Conservation (phyloP, 495 filamentous ascomycete genomes). For the Cercophora newfieldiana region DNA sequence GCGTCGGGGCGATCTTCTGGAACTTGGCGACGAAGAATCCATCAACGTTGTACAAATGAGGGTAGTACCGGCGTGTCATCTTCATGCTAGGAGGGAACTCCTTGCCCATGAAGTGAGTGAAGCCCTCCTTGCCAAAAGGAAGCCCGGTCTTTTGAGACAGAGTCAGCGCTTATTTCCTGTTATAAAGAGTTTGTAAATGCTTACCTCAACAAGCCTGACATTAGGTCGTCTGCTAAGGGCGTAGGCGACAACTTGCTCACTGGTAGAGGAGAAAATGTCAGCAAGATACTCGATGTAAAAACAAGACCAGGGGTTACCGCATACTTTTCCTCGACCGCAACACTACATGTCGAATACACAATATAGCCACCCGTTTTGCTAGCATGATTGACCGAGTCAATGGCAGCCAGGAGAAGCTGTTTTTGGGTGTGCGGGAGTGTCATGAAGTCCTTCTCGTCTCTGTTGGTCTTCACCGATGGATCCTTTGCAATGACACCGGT, state of each 20-base stretch:
- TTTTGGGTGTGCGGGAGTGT: conserved; percentile 90
- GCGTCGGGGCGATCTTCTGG: conserved; percentile 82
- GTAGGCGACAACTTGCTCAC: conserved; percentile 92
- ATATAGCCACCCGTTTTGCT: conserved; percentile 86
- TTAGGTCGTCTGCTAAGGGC: conserved; percentile 88
- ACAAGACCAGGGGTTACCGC: conserved; percentile 12
- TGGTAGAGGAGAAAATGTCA: conserved; percentile 77
- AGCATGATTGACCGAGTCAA: conserved; percentile 76
- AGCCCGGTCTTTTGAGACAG: conserved; percentile 61
- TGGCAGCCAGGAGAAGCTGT: conserved; percentile 87
- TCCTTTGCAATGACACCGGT: conserved; percentile 92
- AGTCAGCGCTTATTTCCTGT: conserved; percentile 16
- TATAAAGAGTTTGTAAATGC: background rate
- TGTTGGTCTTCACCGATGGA: conserved; percentile 93
- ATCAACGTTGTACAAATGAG: conserved; percentile 93
- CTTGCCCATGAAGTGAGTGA: conserved; percentile 84
- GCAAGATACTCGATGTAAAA: conserved; percentile 53
- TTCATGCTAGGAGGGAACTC: conserved; percentile 83
- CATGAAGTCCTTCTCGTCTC: conserved; percentile 90
- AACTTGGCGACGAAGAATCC: conserved; percentile 98
- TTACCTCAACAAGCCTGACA: conserved; percentile 77
- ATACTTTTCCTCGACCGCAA: conserved; percentile 38
- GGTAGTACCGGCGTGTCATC: conserved; percentile 86
- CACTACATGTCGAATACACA: conserved; percentile 83
- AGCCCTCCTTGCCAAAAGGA: conserved; percentile 89